Percentiles rank a stretch among this genome's conserved stretches.
These are phyloP conservation scores for Arabis hirsuta DNA, from an alignment of 345 rosid species.

Conservation along the genomic window DNA sequence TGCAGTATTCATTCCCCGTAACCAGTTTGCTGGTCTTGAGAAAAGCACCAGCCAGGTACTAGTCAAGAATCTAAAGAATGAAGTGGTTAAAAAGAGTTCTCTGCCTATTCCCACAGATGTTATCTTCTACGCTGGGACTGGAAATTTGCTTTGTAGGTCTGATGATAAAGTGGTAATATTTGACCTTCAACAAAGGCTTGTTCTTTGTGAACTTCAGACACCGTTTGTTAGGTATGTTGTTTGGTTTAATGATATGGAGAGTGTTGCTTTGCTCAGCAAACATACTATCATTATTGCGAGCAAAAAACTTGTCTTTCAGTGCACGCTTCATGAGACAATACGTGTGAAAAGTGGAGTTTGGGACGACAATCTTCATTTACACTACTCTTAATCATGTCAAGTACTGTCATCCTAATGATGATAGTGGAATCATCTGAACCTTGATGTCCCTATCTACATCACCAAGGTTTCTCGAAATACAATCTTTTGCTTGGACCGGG, in stretches of 20 bases:
- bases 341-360: slow-evolving; percentile 98
- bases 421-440: slow-evolving; percentile 88
- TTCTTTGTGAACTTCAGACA: slow-evolving; percentile 86
- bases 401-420: slow-evolving; percentile 96
- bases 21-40: slow-evolving; percentile 96
- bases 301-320: slow-evolving; percentile 86
- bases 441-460: slow-evolving; percentile 85
- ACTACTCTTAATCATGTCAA: slow-evolving; percentile 52
- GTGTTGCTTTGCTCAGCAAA: slow-evolving; percentile 92
- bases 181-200: slow-evolving; percentile 93
- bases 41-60: slow-evolving; percentile 85
- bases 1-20: slow-evolving; percentile 87
- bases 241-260: slow-evolving; percentile 98
- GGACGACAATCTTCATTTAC: slow-evolving; percentile 72
- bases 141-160: slow-evolving; percentile 84
- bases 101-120: slow-evolving; percentile 84
- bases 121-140: slow-evolving; percentile 92
- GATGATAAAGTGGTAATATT: slow-evolving; percentile 89
- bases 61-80: slow-evolving; percentile 87
- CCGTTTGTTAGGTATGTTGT: slow-evolving; percentile 79
- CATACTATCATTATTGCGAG: slow-evolving; percentile 86
- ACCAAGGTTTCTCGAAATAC: slow-evolving; percentile 78
- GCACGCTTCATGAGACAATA: slow-evolving; percentile 93
- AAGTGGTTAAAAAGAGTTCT: slow-evolving; percentile 77
- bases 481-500: slow-evolving; percentile 85